Conservation (phyloP, 164 flowering plant genomes). For the Chloranthus sessilifolius region DNA sequence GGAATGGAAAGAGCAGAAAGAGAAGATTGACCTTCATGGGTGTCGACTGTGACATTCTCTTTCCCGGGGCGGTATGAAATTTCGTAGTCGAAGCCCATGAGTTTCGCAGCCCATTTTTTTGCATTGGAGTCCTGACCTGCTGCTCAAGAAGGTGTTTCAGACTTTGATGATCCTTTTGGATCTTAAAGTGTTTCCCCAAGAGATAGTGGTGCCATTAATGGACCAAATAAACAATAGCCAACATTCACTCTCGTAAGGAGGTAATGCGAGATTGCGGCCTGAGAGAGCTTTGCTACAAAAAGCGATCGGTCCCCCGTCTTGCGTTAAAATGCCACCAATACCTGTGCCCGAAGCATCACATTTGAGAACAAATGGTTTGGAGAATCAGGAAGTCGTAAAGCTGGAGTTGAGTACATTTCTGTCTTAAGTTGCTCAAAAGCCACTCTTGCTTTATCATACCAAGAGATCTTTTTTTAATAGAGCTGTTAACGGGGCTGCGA, state of each 20-base stretch:
- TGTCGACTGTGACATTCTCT: neutral
- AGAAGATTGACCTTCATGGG: neutral
- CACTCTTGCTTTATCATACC: neutral
- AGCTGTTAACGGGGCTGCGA: neutral
- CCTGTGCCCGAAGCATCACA: neutral
- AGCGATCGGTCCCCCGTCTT: neutral
- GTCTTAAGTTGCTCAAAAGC: neutral
- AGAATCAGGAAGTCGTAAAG: neutral
- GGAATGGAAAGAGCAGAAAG: neutral
- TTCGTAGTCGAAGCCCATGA: constrained; percentile 2
- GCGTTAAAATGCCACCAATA: neutral
- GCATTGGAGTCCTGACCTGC: neutral
- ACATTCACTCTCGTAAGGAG: neutral
- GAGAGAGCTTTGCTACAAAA: neutral
- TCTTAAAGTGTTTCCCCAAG: neutral
- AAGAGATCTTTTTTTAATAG: neutral
- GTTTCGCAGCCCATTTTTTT: constrained; percentile 3
- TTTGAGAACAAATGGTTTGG: neutral
- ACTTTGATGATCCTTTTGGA: neutral
- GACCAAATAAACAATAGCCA: neutral
- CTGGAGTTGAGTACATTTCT: neutral
- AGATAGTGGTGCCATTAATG: neutral
- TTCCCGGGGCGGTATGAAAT: neutral
- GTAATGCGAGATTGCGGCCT: no score
- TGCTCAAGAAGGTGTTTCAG: constrained; percentile 1